Base-by-base conservation (phyloP, 208 protist species). In the Strigomonas galati region DNA sequence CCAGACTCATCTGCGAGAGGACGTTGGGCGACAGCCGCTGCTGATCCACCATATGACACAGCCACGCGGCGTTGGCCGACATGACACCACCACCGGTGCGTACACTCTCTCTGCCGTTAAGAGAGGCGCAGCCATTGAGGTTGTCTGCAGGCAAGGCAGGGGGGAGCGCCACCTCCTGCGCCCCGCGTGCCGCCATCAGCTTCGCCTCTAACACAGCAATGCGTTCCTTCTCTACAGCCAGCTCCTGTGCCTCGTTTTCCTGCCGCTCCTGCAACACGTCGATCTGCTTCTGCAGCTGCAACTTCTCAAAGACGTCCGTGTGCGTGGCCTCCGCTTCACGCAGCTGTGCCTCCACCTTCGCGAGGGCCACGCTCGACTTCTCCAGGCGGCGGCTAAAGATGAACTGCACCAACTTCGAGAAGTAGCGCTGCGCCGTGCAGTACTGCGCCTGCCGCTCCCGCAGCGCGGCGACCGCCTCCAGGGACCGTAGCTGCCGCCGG, bases 281-380 rank as follows among this genome's bases (percentile, higher is more conserved):
- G n/a, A 95, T 59, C 54, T 81, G 82, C 51, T 84, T 87, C 67
- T 93, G 85, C 26, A 93, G 70, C 62, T 93, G 84, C n/a, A 95
- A 62, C 58, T 85, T 87, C 30, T 95, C 89, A 59, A 95, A 93
- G 17, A 92, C 80, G 60, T 93, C 89, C 9, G 65, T 67, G 72
- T 93, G 69, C 4, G 77, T 76, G 3, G 74, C 70, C 62, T 95
- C 86, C 5, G 78, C 76, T 6, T 72, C 51, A 15, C 71, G 72
- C 46, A 95, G 72, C 19, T 78, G 43, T 24, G 44, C 21, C 46
- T 87, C 79, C 0, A 92, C 67, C 19, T 32, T 60, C 46, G 71
- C 52, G 9, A 91, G 74, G 44, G 79, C 75, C 64, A 46, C 43
- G 5, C 52, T 37, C n/a, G 72, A 65, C 32, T 49, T 60, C 2